phyloP scores from a whole-genome alignment of 2,329 filamentous ascomycete species.

The Aspergillus proliferans region DNA sequence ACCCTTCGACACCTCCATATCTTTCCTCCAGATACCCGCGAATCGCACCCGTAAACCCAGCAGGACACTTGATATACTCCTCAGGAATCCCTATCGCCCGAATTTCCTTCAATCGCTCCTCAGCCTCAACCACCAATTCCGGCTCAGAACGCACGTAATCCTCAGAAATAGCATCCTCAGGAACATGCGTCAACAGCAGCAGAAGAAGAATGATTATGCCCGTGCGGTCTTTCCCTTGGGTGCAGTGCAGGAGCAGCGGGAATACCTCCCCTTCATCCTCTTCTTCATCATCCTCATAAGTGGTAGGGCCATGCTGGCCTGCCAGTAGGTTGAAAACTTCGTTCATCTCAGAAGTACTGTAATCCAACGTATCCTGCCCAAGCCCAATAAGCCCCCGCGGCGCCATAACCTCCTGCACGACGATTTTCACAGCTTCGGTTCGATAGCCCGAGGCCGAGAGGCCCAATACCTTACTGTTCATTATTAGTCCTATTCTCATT shows the following conservation, averaged over 20 bases:
- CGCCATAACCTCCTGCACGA: conserved; percentile 65
- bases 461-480: conserved; percentile 51
- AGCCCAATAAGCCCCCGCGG: conserved; percentile 66
- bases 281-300: not conserved
- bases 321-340: conserved; percentile 63
- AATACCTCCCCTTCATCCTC: conserved; percentile 42
- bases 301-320: not conserved
- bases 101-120: conserved; percentile 62
- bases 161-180: conserved; percentile 54
- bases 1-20: conserved; percentile 62
- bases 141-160: conserved; percentile 66
- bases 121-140: conserved; percentile 56
- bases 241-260: conserved; percentile 73
- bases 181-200: conserved; percentile 56
- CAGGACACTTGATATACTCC: conserved; percentile 64
- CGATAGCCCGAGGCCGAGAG: conserved; percentile 63
- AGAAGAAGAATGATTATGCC: conserved; percentile 65
- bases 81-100: conserved; percentile 62
- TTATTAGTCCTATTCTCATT: not conserved
- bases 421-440: conserved; percentile 61
- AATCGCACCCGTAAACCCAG: conserved; percentile 57
- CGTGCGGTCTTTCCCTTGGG: conserved; percentile 81
- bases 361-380: conserved; percentile 62
- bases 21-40: conserved; percentile 51
- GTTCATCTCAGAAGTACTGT: conserved; percentile 59